Percentiles rank a stretch among this genome's conserved stretches.
Conservation (phyloP, 345 rosid species). For the Murraya koenigii region DNA sequence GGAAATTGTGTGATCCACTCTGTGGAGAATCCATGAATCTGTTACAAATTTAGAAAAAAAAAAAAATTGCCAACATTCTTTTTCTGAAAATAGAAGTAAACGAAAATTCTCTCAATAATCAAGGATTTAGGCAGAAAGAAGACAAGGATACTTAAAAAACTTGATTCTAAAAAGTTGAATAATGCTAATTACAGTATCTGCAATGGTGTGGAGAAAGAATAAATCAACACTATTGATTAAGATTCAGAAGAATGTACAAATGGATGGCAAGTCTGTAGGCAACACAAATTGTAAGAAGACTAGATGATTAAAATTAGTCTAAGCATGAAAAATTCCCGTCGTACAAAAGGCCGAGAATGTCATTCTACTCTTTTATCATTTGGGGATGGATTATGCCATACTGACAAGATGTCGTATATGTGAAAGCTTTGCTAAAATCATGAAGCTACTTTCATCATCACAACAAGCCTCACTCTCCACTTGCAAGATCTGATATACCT, state of each 20-base stretch:
- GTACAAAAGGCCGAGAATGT: slow-evolving; percentile 27
- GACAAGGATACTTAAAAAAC: neutral
- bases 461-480: slow-evolving; percentile 19
- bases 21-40: neutral
- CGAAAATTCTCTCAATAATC: neutral
- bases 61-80: neutral
- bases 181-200: neutral
- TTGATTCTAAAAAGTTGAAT: too few relatives aligned
- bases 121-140: neutral
- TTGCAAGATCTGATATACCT: slow-evolving; percentile 18
- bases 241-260: slow-evolving; percentile 17
- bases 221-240: slow-evolving; percentile 11
- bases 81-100: neutral
- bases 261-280: neutral
- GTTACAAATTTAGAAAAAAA: neutral
- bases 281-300: slow-evolving; percentile 11
- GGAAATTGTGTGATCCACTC: neutral
- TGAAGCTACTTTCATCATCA: slow-evolving; percentile 14
- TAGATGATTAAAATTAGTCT: slow-evolving; percentile 13
- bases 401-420: slow-evolving; percentile 16
- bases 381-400: slow-evolving; percentile 6
- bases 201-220: slow-evolving; percentile 8
- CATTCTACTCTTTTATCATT: slow-evolving; percentile 22
- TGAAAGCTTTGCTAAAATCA: neutral
- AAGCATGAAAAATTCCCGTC: slow-evolving; percentile 30